Base-by-base conservation (phyloP, 2,329 filamentous ascomycete genomes). In the Coniochaeta hoffmannii region DNA sequence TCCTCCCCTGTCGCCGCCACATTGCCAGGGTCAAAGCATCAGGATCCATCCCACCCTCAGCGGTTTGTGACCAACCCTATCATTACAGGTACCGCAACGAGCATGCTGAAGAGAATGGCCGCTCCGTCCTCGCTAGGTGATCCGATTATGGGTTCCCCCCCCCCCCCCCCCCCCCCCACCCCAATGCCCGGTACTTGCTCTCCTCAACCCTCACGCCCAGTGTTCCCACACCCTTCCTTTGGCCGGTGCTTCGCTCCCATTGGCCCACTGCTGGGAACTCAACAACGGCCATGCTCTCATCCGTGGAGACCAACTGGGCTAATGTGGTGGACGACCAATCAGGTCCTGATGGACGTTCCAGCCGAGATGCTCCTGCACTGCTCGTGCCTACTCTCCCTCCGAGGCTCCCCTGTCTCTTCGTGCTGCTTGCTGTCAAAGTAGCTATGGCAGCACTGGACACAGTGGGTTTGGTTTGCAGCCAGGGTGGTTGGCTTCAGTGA, bases 201-300 rank as follows among this genome's bases (percentile, higher is more conserved):
- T 54, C 32, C 30, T 22, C 17, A 35, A 26, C 22, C 32, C 46
- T 35, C 17, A 36, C 49, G 30, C 53, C 50, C 55, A 57, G 53
- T 19, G 11, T 53, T 58, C 62, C 53, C 59, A 52, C 56, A 60
- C 61, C 57, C 58, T 38, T 44, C 50, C 46, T 52, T 22, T 36
- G 49, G 41, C 22, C 34, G 28, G 41, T 24, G 15, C 41, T 15
- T 51, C 30, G 57, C 62, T 64, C 64, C 65, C 66, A 74, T 76
- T 77, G 75, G 75, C 59, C 62, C 60, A 58, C 62, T 58, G 66
- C 11, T 65, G 62, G 64, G 69, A 68, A 62, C 67, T 72, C 68
- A 66, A 73, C 73, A 74, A 76, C 75, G 71, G 74, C 73, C 74
- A 78, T 78, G 76, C 75, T 72, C 73, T 75, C 71, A 73, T 73